A percentile compares a stretch with the other conserved stretches of the same genome.
These are phyloP conservation scores for Climacium dendroides DNA, from an alignment of 225 moss, liverwort and hornwort genomes.

Conservation along the genomic window DNA sequence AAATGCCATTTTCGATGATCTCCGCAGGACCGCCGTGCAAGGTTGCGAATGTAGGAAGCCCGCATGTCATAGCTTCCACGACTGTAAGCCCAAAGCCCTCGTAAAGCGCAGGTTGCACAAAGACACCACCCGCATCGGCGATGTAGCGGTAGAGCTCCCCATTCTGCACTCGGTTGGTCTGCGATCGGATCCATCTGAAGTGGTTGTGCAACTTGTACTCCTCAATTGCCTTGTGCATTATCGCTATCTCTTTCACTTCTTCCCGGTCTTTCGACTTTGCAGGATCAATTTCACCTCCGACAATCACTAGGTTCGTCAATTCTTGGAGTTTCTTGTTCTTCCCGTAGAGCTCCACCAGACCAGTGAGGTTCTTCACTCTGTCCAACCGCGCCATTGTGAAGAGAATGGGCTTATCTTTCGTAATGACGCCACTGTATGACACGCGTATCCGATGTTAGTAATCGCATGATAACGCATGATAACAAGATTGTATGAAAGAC, in stretches of 20 bases:
- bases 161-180: slow-evolving; percentile 75
- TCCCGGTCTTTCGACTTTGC: slow-evolving; percentile 71
- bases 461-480: not conserved
- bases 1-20: slow-evolving; percentile 58
- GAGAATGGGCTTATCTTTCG: slow-evolving; percentile 58
- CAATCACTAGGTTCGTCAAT: slow-evolving; percentile 56
- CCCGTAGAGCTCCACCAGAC: slow-evolving; percentile 65
- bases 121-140: slow-evolving; percentile 55
- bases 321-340: slow-evolving; percentile 54
- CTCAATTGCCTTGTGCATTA: slow-evolving; percentile 62
- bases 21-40: slow-evolving; percentile 78
- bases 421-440: slow-evolving; percentile 47
- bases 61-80: slow-evolving; percentile 86
- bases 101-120: slow-evolving; percentile 83
- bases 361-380: slow-evolving; percentile 80
- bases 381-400: slow-evolving; percentile 96
- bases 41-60: slow-evolving; percentile 84
- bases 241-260: slow-evolving; percentile 82
- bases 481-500: not conserved
- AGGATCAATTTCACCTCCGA: slow-evolving; percentile 74
- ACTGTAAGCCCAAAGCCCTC: slow-evolving; percentile 89
- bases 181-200: slow-evolving; percentile 48
- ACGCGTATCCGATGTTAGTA: not conserved
- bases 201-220: slow-evolving; percentile 43
- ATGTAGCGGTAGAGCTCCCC: slow-evolving; percentile 90